Conservation (phyloP, 495 filamentous ascomycete species). For the Daldinia caldariorum region DNA sequence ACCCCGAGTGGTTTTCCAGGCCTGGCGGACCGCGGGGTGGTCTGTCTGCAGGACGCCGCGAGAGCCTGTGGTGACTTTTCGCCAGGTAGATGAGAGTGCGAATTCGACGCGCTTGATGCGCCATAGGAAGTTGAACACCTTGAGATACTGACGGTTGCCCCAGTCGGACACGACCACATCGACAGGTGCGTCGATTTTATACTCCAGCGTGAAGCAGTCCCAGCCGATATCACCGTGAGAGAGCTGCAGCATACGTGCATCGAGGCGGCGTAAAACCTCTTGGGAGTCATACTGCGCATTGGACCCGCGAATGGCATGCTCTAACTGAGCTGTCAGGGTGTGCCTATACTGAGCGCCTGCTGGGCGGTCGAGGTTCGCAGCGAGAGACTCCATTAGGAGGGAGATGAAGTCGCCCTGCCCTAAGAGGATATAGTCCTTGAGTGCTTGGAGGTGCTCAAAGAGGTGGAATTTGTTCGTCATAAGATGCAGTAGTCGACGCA, state of each 20-base stretch:
- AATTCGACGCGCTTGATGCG: constrained; percentile 98
- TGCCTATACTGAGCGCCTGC: constrained; percentile 94
- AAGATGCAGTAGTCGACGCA: constrained; percentile 91
- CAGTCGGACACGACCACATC: constrained; percentile 97
- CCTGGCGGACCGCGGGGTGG: constrained; percentile 76
- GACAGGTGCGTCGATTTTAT: constrained; percentile 96
- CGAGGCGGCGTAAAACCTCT: constrained; percentile 91
- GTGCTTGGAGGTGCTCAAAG: constrained; percentile 88
- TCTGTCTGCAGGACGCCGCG: constrained; percentile 87
- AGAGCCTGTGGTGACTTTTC: constrained; percentile 94
- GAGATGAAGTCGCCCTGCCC: constrained; percentile 98
- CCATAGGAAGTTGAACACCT: constrained; percentile 99
- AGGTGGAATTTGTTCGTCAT: constrained; percentile 95
- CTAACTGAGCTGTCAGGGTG: constrained; percentile 93
- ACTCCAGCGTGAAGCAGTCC: constrained; percentile 99
- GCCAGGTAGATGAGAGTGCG: constrained; percentile 87
- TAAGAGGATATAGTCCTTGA: constrained; percentile 94
- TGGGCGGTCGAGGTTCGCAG: constrained; percentile 92
- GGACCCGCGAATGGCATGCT: constrained; percentile 95
- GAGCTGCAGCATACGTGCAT: constrained; percentile 95
- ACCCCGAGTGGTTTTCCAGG: constrained; percentile 91
- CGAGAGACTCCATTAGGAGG: constrained; percentile 94
- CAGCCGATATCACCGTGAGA: constrained; percentile 97
- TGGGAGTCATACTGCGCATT: constrained; percentile 95
- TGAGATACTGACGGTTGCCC: constrained; percentile 94